A percentile compares a stretch with the other conserved stretches of the same genome.
These are phyloP conservation scores for Uncinocarpus reesii DNA, from an alignment of 2,329 filamentous ascomycete species.

Conservation along the genomic window DNA sequence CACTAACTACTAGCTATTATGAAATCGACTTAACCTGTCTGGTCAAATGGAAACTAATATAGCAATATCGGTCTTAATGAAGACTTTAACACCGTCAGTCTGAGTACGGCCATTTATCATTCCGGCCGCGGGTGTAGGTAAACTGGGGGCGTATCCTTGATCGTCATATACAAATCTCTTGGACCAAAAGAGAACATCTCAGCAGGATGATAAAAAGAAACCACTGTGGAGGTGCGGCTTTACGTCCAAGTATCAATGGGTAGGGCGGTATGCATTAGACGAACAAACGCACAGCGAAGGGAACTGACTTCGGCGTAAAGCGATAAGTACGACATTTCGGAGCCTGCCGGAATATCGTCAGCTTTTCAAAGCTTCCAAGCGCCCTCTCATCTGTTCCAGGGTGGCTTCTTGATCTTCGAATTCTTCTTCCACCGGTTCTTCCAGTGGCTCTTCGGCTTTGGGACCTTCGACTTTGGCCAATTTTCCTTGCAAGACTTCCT, in stretches of 20 bases:
- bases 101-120: too few relatives aligned
- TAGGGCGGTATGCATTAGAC: not conserved
- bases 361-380: slow-evolving; percentile 83
- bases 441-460: slow-evolving; percentile 29
- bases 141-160: not conserved
- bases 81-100: too few relatives aligned
- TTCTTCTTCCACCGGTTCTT: slow-evolving; percentile 53
- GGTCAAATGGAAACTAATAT: too few relatives aligned
- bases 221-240: too few relatives aligned
- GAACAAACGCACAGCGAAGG: not conserved
- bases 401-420: slow-evolving; percentile 82
- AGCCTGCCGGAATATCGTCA: slow-evolving; percentile 34
- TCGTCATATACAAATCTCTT: not conserved
- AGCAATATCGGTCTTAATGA: too few relatives aligned
- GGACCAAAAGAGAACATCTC: too few relatives aligned
- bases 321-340: not conserved
- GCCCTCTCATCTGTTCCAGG: slow-evolving; percentile 86
- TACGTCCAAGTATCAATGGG: not conserved
- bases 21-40: too few relatives aligned
- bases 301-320: not conserved
- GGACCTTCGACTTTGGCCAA: slow-evolving; percentile 55
- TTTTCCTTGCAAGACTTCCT: slow-evolving; percentile 78
- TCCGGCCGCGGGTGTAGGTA: too few relatives aligned
- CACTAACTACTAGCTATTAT: too few relatives aligned
- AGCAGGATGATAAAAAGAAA: not conserved